These are phyloP conservation scores for Pachysandra terminalis DNA, from an alignment of 164 flowering plant species.

Conservation along the genomic window DNA sequence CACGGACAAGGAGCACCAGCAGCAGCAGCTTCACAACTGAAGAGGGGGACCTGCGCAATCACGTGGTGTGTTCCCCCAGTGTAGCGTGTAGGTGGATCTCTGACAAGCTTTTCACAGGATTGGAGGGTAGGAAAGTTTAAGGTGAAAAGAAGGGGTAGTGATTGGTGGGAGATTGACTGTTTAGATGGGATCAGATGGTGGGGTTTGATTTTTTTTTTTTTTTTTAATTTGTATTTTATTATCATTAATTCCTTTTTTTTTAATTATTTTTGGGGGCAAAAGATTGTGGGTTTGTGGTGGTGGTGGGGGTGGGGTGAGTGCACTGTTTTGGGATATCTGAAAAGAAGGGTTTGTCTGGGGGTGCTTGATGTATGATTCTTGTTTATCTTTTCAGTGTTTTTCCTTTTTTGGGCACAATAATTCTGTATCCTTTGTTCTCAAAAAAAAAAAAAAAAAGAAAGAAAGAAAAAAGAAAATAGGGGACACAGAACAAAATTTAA, in stretches of 20 bases:
- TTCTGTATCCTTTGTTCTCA: too few species aligned
- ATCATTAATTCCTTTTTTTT: neutral
- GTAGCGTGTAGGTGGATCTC: neutral
- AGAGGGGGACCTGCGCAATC: conserved; percentile 11
- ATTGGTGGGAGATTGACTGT: neutral
- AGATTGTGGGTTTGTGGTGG: neutral
- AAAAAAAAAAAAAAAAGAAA: too few species aligned
- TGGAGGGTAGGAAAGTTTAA: neutral
- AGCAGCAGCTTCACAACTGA: conserved; percentile 15
- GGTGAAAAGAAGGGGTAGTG: neutral
- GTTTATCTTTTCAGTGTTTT: too few species aligned
- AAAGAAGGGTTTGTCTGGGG: too few species aligned
- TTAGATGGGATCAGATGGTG: neutral
- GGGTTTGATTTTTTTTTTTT: too few species aligned
- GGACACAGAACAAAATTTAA: too few species aligned
- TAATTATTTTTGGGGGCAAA: neutral
- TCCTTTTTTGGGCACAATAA: too few species aligned
- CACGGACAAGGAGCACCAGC: conserved; percentile 17
- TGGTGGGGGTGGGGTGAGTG: neutral
- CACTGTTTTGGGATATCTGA: too few species aligned
- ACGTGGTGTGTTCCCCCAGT: conserved; percentile 14
- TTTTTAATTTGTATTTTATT: neutral
- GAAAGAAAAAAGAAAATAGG: too few species aligned
- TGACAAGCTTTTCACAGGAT: neutral
- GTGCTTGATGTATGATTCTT: too few species aligned